These are phyloP conservation scores for Hebeloma cylindrosporum DNA, from an alignment of 768 basidiomycete species.

Conservation along the genomic window DNA sequence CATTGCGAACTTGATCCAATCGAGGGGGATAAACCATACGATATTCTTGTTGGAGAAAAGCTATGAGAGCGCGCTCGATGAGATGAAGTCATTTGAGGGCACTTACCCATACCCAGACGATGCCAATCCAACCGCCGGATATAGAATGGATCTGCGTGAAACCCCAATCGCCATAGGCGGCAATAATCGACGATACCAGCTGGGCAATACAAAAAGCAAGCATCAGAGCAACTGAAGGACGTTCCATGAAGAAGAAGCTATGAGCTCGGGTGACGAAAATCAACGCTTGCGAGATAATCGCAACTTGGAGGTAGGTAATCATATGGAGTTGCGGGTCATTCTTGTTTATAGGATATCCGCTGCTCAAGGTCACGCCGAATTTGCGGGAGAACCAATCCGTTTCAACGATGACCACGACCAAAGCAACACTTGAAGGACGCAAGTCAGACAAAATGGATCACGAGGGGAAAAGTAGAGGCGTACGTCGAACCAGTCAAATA, in stretches of 20 bases:
- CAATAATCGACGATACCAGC: conserved; percentile 93
- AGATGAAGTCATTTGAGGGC: background rate
- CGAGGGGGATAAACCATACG: conserved; percentile 93
- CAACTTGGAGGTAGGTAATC: conserved; percentile 94
- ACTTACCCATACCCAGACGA: conserved; percentile 94
- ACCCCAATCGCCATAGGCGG: conserved; percentile 90
- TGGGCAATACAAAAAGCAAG: conserved; percentile 92
- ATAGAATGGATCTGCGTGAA: conserved; percentile 83
- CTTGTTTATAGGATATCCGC: conserved; percentile 35
- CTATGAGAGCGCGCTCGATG: conserved; percentile 11
- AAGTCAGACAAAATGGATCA: conserved; percentile 11
- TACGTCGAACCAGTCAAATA: conserved; percentile 93
- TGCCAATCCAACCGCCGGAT: conserved; percentile 95
- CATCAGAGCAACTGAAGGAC: conserved; percentile 87
- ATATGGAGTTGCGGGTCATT: conserved; percentile 83
- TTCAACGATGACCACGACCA: conserved; percentile 83
- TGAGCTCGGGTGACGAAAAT: conserved; percentile 97
- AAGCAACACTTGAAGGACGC: conserved; percentile 52
- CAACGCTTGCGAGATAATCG: conserved; percentile 97
- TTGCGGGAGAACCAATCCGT: conserved; percentile 87
- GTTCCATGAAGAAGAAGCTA: conserved; percentile 96
- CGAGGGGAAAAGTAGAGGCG: conserved; percentile 28
- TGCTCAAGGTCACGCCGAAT: conserved; percentile 67
- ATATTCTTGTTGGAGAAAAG: conserved; percentile 61
- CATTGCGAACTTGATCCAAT: conserved; percentile 96